Conservation (phyloP, 2,329 filamentous ascomycete genomes). For the Penicillium fuscoglaucum region DNA sequence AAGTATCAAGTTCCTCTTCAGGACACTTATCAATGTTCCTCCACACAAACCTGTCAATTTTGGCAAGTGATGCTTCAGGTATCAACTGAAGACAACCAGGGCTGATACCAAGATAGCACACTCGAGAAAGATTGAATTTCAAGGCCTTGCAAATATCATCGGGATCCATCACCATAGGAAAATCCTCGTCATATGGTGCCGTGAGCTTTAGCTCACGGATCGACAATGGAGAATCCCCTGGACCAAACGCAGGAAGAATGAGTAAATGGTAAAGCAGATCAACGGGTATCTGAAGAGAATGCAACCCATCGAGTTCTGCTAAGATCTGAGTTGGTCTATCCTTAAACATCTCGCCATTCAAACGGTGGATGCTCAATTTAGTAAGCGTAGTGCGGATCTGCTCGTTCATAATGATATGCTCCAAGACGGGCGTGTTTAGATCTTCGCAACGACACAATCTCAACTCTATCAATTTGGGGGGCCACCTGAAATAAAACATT, state of each 20-base stretch:
- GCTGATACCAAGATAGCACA: constrained; percentile 7
- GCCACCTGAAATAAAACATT: constrained; percentile 14
- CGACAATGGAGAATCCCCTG: not conserved
- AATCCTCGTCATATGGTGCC: not conserved
- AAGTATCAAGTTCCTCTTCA: constrained; percentile 4
- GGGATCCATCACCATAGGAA: not conserved
- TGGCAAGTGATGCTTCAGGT: not conserved
- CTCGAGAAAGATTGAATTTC: not conserved
- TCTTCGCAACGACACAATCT: not conserved
- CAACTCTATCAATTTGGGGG: not conserved
- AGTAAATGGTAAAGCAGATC: not conserved
- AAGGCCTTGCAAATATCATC: not conserved
- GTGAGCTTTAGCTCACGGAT: constrained; percentile 6
- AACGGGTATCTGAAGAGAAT: constrained; percentile 2
- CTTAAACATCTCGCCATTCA: not conserved
- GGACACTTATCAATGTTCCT: constrained; percentile 11
- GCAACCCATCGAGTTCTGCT: not conserved
- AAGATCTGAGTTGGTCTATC: not conserved
- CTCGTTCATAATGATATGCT: constrained; percentile 3
- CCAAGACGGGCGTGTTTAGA: not conserved
- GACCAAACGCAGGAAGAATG: not conserved
- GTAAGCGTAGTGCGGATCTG: not conserved
- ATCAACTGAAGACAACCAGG: not conserved
- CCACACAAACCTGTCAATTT: constrained; percentile 7
- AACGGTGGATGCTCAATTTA: not conserved